Base-by-base conservation (phyloP, 2,329 filamentous ascomycete genomes). In the Chrysosporium queenslandicum region DNA sequence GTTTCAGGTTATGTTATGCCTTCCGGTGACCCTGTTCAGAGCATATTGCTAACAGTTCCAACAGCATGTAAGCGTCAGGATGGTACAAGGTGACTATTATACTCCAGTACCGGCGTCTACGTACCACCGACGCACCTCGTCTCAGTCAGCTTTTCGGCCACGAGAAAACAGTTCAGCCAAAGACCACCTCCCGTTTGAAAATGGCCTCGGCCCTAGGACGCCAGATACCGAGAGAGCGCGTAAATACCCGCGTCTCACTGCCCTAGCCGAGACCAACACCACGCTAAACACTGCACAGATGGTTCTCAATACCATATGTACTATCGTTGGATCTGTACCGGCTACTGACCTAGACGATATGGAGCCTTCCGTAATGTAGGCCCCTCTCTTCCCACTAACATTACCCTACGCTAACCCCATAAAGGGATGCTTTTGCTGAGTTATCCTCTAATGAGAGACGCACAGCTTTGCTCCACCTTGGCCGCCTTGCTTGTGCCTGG, bases 401-500 rank as follows among this genome's bases (percentile, higher is more conserved):
- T 27, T 12, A 30, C 18, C 7, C 1, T 25, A 5, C 14, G 16
- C 50, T 52, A 18, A 52, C 34, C n/a, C 52, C 55, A 55, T 61
- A 5, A 4, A 71, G 72, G 53, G 53, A 61, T 54, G 62, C 62
- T 20, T 81, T 81, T 60, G 59, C 71, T 11, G 61, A 65, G 12
- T 64, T 80, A 3, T 59, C 71, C 14, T 76, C 81, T 54, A 54
- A 67, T 6, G 68, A 74, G 21, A 76, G 79, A 60, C 79, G 75
- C 58, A 71, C 72, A 30, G 66, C 75, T 7, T 68, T 86, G 37
- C 69, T 79, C 34, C 63, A 76, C 9, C 62, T 88, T 12, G 78
- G 81, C 2, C 74, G 73, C 46, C 64, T 81, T 45, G 71, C 77
- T 16, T 86, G 83, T 63, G 76, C 76, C 14, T 69, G 72, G 12